Conservation (phyloP, 1,284 basidiomycete genomes). For the Ceratobasidium sp. region DNA sequence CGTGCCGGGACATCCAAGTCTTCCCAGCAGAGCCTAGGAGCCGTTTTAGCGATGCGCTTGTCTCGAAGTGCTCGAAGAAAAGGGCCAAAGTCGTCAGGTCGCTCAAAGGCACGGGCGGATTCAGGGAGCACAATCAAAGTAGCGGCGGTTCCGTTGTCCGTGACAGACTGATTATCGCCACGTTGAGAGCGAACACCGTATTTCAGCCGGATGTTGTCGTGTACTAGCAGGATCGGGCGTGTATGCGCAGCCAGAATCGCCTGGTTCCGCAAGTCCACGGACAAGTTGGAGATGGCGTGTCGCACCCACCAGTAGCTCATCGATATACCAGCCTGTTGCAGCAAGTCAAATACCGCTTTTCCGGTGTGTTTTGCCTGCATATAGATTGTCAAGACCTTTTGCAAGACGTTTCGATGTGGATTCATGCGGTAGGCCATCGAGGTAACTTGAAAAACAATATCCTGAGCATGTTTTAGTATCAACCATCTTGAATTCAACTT, state of each 20-base stretch:
- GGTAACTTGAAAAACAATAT: conserved; percentile 4
- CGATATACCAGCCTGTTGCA: conserved; percentile 17
- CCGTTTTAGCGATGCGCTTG: conserved; percentile 2
- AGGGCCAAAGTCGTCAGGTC: background rate
- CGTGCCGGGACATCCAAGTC: background rate
- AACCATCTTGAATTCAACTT: background rate
- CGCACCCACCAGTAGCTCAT: conserved; percentile 24
- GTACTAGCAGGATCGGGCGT: background rate
- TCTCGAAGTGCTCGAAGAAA: background rate
- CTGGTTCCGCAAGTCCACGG: background rate
- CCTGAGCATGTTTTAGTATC: background rate
- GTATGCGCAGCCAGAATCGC: background rate
- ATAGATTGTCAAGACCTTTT: conserved; percentile 4
- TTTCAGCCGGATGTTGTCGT: conserved; percentile 18
- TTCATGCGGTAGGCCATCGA: conserved; percentile 4
- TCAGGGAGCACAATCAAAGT: conserved; percentile 14
- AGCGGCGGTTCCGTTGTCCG: conserved; percentile 13
- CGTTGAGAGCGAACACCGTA: conserved; percentile 12
- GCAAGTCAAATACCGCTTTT: background rate
- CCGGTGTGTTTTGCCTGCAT: conserved; percentile 17
- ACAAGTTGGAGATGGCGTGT: background rate
- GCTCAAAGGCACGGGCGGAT: background rate
- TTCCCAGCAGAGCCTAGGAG: background rate
- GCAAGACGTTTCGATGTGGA: background rate
- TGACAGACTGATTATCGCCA: background rate